A percentile compares a stretch with the other conserved stretches of the same genome.
phyloP scores from a whole-genome alignment of 2,329 filamentous ascomycete species.

The Zasmidium cellare region DNA sequence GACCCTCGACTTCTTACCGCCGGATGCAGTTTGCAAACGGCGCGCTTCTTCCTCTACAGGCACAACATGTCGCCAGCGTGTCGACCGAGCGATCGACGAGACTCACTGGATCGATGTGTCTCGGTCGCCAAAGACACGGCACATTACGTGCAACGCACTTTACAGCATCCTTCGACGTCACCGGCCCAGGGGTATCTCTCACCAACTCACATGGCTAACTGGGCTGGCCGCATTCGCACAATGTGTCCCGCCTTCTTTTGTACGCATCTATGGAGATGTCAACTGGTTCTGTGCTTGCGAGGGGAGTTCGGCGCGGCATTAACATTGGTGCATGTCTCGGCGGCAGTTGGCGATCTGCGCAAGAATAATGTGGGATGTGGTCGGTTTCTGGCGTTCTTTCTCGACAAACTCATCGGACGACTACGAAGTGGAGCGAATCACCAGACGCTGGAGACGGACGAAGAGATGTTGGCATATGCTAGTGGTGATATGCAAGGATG shows the following conservation, averaged over 20 bases:
- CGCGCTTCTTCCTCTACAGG: constrained; percentile 81
- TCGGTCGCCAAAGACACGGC: constrained; percentile 76
- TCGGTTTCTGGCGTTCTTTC: constrained; percentile 78
- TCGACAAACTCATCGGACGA: constrained; percentile 64
- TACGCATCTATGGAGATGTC: constrained; percentile 83
- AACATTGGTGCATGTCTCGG: constrained; percentile 70
- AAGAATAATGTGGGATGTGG: constrained; percentile 77
- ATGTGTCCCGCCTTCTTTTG: constrained; percentile 74
- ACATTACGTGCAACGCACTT: constrained; percentile 67
- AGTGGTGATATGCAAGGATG: constrained; percentile 83
- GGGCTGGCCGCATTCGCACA: constrained; percentile 61
- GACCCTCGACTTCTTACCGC: constrained; percentile 74
- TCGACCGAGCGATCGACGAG: constrained; percentile 62
- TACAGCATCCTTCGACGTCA: constrained; percentile 42
- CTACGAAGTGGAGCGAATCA: constrained; percentile 44
- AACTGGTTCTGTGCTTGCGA: constrained; percentile 74
- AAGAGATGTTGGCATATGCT: constrained; percentile 84
- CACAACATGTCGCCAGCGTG: constrained; percentile 81
- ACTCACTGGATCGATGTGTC: constrained; percentile 76
- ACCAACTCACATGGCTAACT: constrained; percentile 39
- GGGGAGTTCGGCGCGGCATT: constrained; percentile 72
- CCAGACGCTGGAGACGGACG: constrained; percentile 62
- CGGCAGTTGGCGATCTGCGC: constrained; percentile 68
- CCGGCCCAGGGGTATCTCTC: constrained; percentile 27
- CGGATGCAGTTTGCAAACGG: constrained; percentile 75